Conservation (phyloP, 2,329 filamentous ascomycete genomes). For the Incumbomyces delicatus region DNA sequence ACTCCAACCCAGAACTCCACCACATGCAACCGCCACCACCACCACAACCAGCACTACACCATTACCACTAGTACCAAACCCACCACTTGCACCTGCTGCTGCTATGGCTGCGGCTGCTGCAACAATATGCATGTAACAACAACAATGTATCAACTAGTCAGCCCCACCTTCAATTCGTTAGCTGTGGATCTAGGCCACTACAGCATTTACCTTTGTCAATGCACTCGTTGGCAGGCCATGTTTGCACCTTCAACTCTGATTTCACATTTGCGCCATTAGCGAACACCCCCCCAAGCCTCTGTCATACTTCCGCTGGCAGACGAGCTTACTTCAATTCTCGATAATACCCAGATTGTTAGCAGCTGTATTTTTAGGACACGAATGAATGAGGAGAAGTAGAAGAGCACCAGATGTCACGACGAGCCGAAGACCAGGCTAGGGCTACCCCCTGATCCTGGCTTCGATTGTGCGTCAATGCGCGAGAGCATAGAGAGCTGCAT, state of each 20-base stretch:
- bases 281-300: neutral
- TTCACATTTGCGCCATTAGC: neutral
- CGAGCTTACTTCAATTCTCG: conserved; percentile 3
- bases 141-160: conserved; percentile 1
- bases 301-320: neutral
- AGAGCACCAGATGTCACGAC: neutral
- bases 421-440: neutral
- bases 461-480: neutral
- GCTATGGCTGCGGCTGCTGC: no score
- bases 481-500: neutral
- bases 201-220: neutral
- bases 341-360: conserved; percentile 4
- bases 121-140: conserved; percentile 1
- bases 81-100: no score
- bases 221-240: conserved; percentile 7
- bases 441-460: neutral
- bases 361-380: conserved; percentile 7
- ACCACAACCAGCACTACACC: no score
- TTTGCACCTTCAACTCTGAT: conserved; percentile 2
- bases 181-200: neutral
- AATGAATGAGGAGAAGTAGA: conserved; percentile 8
- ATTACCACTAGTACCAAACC: no score
- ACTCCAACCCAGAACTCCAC: neutral
- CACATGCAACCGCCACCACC: neutral
- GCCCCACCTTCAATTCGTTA: neutral